Percentiles rank a stretch among this genome's conserved stretches.
Evolutionary conservation across 2,329 filamentous ascomycete species (phyloP).

Genomic region (Colletotrichum aenigma): DNA sequence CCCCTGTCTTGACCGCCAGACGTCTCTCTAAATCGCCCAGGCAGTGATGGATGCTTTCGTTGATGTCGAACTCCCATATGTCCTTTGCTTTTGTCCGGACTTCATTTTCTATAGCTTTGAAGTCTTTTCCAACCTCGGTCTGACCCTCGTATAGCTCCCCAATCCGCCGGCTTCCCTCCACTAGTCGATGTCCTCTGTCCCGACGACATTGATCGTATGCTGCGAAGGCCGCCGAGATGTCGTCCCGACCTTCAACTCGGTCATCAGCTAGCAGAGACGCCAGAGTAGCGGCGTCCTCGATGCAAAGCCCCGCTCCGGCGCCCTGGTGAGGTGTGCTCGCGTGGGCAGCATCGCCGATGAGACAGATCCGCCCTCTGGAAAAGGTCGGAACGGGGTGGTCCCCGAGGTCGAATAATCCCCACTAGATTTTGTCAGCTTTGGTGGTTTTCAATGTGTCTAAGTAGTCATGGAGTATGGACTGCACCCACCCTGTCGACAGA

Average conservation of each 20-base stretch:
- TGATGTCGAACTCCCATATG: neutral
- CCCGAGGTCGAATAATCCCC: slow-evolving; percentile 50
- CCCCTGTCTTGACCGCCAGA: neutral
- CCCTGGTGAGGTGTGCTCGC: slow-evolving; percentile 65
- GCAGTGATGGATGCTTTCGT: neutral
- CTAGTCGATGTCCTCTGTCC: slow-evolving; percentile 52
- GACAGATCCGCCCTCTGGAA: slow-evolving; percentile 45
- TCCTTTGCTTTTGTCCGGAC: neutral
- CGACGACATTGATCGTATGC: slow-evolving; percentile 54
- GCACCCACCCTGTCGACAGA: neutral
- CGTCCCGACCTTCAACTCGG: slow-evolving; percentile 29
- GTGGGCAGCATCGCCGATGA: slow-evolving; percentile 68
- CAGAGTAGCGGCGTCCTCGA: slow-evolving; percentile 54
- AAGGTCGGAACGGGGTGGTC: slow-evolving; percentile 47
- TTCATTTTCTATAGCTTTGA: neutral
- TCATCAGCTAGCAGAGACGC: slow-evolving; percentile 50
- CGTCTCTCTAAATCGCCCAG: neutral
- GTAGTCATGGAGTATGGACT: neutral
- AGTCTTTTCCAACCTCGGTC: slow-evolving; percentile 22
- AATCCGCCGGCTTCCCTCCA: slow-evolving; percentile 52
- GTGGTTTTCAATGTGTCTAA: neutral
- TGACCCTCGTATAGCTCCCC: slow-evolving; percentile 50
- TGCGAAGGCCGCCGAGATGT: slow-evolving; percentile 50
- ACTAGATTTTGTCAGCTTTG: slow-evolving; percentile 31
- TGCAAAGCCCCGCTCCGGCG: slow-evolving; percentile 61